Percentiles rank a stretch among this genome's conserved stretches.
Evolutionary conservation across 202 grass and related monocot genomes (phyloP).

Genomic region (Schoenoplectus tabernaemontani): DNA sequence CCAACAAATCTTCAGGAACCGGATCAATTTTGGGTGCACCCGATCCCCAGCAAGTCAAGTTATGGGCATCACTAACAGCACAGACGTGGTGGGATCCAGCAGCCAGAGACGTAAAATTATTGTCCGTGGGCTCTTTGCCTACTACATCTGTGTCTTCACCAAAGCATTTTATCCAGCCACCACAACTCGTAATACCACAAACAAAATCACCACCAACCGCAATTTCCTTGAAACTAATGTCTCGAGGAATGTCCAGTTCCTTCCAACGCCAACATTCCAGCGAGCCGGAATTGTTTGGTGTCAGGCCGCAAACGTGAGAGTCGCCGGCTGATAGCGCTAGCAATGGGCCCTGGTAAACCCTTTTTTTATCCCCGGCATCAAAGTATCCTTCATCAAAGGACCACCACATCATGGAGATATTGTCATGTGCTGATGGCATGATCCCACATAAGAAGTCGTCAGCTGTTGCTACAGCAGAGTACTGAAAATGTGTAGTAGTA

Average conservation of each 20-base stretch:
- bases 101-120: slow-evolving; percentile 19
- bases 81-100: slow-evolving; percentile 52
- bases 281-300: not conserved
- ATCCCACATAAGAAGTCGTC: slow-evolving; percentile 54
- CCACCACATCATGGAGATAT: slow-evolving; percentile 72
- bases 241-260: not conserved
- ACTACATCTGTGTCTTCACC: slow-evolving; percentile 9
- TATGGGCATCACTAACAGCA: slow-evolving; percentile 23
- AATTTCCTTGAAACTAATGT: slow-evolving; percentile 40
- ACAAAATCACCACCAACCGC: slow-evolving; percentile 44
- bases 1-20: slow-evolving; percentile 20
- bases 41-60: slow-evolving; percentile 51
- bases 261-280: slow-evolving; percentile 64
- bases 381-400: slow-evolving; percentile 33
- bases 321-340: slow-evolving; percentile 46
- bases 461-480: slow-evolving; percentile 48
- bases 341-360: slow-evolving; percentile 61
- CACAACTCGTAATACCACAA: slow-evolving; percentile 38
- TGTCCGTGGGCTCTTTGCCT: not conserved
- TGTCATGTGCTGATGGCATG: slow-evolving; percentile 33
- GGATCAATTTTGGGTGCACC: slow-evolving; percentile 17
- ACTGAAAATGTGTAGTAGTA: slow-evolving; percentile 19
- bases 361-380: slow-evolving; percentile 21
- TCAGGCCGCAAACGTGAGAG: slow-evolving; percentile 52
- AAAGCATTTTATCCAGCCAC: slow-evolving; percentile 14